These are phyloP conservation scores for Ceratobasidium theobromae DNA, from an alignment of 1,284 basidiomycete genomes.

Conservation along the genomic window DNA sequence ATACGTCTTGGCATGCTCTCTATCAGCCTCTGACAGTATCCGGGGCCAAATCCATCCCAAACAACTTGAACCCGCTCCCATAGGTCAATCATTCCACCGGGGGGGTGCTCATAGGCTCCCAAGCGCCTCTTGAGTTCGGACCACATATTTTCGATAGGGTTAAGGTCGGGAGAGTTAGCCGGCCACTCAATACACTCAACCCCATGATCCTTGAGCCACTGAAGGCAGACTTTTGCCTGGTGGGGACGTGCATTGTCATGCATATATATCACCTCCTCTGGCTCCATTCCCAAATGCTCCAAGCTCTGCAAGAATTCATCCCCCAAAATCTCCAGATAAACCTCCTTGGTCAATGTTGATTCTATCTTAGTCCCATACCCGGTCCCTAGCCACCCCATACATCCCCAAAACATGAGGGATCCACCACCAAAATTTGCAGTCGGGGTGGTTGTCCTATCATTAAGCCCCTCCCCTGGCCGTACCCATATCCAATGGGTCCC, in stretches of 20 bases:
- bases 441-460: background rate
- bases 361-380: background rate
- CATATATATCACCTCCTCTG: background rate
- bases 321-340: background rate
- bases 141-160: background rate
- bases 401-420: slow-evolving; percentile 1
- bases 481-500: background rate
- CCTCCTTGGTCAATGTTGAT: background rate
- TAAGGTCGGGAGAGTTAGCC: background rate
- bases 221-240: background rate
- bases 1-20: background rate
- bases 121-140: background rate
- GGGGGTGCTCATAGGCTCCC: background rate
- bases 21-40: background rate
- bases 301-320: background rate
- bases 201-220: background rate
- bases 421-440: slow-evolving; percentile 4
- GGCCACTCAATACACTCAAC: background rate
- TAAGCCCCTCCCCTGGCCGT: background rate
- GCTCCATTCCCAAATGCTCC: background rate
- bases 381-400: background rate
- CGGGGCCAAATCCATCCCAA: background rate
- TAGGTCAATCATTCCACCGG: background rate
- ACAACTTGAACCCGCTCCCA: background rate
- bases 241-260: background rate